Percentiles rank a stretch among this genome's conserved stretches.
phyloP scores from a whole-genome alignment of 2,329 filamentous ascomycete genomes.

The Cladosporium cucumerinum region DNA sequence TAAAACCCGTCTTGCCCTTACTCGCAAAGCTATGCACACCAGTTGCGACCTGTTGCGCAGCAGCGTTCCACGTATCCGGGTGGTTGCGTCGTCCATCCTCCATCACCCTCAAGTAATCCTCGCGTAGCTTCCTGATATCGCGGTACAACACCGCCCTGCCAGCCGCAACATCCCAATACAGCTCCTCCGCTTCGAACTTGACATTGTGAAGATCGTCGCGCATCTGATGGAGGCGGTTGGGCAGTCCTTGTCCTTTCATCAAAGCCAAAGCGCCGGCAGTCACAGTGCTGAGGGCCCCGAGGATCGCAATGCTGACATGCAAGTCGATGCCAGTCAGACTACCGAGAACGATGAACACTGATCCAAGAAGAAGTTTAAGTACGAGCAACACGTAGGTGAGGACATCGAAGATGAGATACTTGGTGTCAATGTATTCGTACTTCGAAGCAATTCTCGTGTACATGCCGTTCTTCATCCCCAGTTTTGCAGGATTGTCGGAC shows the following conservation, averaged over 20 bases:
- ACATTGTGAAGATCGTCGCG: constrained; percentile 32
- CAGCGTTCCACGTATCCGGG: constrained; percentile 35
- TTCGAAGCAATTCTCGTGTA: constrained; percentile 25
- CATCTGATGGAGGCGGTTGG: constrained; percentile 35
- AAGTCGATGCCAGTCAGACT: constrained; percentile 26
- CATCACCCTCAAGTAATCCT: constrained; percentile 33
- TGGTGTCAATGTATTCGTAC: constrained; percentile 26
- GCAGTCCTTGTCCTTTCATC: constrained; percentile 37
- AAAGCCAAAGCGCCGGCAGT: constrained; percentile 34
- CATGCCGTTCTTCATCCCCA: constrained; percentile 29
- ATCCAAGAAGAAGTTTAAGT: constrained; percentile 34
- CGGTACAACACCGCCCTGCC: constrained; percentile 30
- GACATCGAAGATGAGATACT: constrained; percentile 33
- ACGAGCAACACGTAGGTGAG: constrained; percentile 32
- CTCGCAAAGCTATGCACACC: neutral
- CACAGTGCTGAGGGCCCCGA: constrained; percentile 35
- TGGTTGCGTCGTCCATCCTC: constrained; percentile 35
- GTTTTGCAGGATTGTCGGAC: constrained; percentile 25
- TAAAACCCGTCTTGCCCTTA: neutral
- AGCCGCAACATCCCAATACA: constrained; percentile 36
- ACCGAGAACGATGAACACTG: constrained; percentile 37
- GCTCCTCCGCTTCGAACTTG: constrained; percentile 35
- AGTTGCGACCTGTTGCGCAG: neutral
- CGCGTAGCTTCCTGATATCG: constrained; percentile 35
- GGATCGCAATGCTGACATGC: constrained; percentile 32